phyloP scores from a whole-genome alignment of 495 filamentous ascomycete species.

The Trypethelium eluteriae region DNA sequence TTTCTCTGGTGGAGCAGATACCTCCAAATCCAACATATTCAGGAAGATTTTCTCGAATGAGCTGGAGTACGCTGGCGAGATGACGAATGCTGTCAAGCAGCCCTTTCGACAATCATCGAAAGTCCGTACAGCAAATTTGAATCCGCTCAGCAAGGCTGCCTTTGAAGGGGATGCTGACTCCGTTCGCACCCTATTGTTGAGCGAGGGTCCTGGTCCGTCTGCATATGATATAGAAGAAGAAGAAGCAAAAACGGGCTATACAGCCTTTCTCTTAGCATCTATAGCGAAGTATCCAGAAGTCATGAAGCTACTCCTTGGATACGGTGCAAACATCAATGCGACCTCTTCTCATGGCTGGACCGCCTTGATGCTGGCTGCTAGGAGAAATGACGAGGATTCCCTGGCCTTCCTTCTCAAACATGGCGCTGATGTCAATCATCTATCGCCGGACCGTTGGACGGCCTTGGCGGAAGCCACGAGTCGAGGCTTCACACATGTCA shows the following conservation, averaged over 20 bases:
- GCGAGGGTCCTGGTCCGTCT: not conserved
- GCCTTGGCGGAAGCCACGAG: constrained; percentile 13
- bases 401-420: constrained; percentile 14
- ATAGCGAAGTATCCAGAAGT: not conserved
- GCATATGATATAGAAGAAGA: constrained; percentile 10
- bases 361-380: constrained; percentile 11
- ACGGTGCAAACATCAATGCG: constrained; percentile 16
- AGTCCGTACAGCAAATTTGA: not conserved
- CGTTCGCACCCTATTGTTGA: not conserved
- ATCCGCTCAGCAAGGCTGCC: not conserved
- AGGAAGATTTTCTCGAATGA: not conserved
- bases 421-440: constrained; percentile 18
- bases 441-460: constrained; percentile 15
- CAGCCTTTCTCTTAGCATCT: constrained; percentile 10
- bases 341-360: constrained; percentile 6
- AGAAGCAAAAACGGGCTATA: constrained; percentile 3
- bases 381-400: not conserved
- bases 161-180: not conserved
- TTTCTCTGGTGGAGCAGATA: not conserved
- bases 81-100: not conserved
- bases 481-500: not conserved
- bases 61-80: not conserved
- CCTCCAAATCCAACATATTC: not conserved
- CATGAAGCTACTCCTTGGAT: constrained; percentile 1
- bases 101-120: not conserved